These are phyloP conservation scores for Debaryomyces subglobosus DNA, from an alignment of 1,139 yeast species.

Conservation along the genomic window DNA sequence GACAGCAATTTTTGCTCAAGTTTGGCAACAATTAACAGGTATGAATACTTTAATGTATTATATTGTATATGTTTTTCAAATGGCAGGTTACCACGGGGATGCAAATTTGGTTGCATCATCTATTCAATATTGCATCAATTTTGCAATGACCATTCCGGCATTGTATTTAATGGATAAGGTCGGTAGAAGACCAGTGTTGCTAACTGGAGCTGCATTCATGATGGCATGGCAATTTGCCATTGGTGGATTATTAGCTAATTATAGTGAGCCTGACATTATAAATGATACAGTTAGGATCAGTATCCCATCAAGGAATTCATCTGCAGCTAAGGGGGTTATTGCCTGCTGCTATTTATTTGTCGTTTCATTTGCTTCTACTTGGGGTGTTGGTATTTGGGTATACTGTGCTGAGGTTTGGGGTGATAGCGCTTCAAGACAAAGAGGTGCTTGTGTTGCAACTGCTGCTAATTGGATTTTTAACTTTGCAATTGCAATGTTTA, in stretches of 20 bases:
- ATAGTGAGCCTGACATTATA: slow-evolving; percentile 36
- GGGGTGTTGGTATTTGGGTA: slow-evolving; percentile 60
- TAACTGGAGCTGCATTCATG: slow-evolving; percentile 46
- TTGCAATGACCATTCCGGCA: slow-evolving; percentile 46
- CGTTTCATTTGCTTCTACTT: slow-evolving; percentile 49
- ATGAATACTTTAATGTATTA: slow-evolving; percentile 44
- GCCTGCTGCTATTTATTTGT: slow-evolving; percentile 57
- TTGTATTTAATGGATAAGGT: slow-evolving; percentile 51
- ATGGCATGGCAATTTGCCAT: slow-evolving; percentile 48
- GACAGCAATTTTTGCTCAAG: slow-evolving; percentile 35
- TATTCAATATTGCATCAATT: slow-evolving; percentile 41
- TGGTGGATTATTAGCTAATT: slow-evolving; percentile 49
- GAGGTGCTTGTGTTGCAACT: slow-evolving; percentile 53
- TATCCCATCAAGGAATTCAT: slow-evolving; percentile 35
- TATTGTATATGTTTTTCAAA: slow-evolving; percentile 35
- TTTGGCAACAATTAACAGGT: slow-evolving; percentile 44
- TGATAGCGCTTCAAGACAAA: slow-evolving; percentile 50
- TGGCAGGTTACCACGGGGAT: slow-evolving; percentile 36
- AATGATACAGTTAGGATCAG: slow-evolving; percentile 41
- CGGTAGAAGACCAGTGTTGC: slow-evolving; percentile 55
- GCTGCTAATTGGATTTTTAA: slow-evolving; percentile 52
- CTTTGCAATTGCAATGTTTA: slow-evolving; percentile 49
- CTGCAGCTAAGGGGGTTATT: slow-evolving; percentile 51
- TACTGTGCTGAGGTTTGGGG: slow-evolving; percentile 56
- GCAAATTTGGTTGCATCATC: slow-evolving; percentile 31